phyloP scores from a whole-genome alignment of 352 stramenopile species.

The Globisporangium irregulare region DNA sequence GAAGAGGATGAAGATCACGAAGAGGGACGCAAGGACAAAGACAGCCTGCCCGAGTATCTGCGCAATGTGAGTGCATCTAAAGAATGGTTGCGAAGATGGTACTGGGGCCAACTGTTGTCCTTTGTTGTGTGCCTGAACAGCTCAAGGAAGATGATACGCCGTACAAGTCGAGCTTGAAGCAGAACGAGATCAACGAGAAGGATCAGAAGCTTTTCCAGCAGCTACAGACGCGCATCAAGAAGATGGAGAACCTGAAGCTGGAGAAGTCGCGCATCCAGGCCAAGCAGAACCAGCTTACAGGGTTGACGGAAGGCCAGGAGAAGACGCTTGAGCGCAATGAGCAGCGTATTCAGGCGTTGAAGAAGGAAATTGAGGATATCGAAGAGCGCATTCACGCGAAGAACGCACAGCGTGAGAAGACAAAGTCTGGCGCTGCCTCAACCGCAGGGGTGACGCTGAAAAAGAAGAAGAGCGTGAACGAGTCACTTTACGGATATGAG shows the following conservation, averaged over 20 bases:
- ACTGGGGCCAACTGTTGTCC: too few species aligned
- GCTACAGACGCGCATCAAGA: slow-evolving; percentile 73
- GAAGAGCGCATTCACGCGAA: slow-evolving; percentile 56
- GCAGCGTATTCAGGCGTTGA: slow-evolving; percentile 48
- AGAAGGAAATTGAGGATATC: slow-evolving; percentile 62
- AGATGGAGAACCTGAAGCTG: slow-evolving; percentile 78
- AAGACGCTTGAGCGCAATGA: slow-evolving; percentile 59
- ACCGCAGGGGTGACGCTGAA: background rate
- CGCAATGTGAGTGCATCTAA: slow-evolving; percentile 40
- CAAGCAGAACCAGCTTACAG: slow-evolving; percentile 66
- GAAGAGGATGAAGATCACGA: slow-evolving; percentile 31
- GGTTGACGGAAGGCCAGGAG: slow-evolving; percentile 63
- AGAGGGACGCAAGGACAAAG: slow-evolving; percentile 22
- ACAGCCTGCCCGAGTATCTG: slow-evolving; percentile 69
- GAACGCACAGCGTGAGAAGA: slow-evolving; percentile 44
- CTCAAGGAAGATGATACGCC: slow-evolving; percentile 49
- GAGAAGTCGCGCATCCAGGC: slow-evolving; percentile 66
- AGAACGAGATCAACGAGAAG: slow-evolving; percentile 52
- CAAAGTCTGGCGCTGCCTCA: slow-evolving; percentile 9
- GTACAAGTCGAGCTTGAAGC: slow-evolving; percentile 53
- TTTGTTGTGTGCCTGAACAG: slow-evolving; percentile 6
- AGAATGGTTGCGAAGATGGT: background rate
- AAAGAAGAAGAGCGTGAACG: slow-evolving; percentile 22
- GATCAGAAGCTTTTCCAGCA: slow-evolving; percentile 79
- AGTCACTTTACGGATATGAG: slow-evolving; percentile 45